A percentile compares a stretch with the other conserved stretches of the same genome.
Conservation (phyloP, 352 stramenopile species). For the Globisporangium splendens region DNA sequence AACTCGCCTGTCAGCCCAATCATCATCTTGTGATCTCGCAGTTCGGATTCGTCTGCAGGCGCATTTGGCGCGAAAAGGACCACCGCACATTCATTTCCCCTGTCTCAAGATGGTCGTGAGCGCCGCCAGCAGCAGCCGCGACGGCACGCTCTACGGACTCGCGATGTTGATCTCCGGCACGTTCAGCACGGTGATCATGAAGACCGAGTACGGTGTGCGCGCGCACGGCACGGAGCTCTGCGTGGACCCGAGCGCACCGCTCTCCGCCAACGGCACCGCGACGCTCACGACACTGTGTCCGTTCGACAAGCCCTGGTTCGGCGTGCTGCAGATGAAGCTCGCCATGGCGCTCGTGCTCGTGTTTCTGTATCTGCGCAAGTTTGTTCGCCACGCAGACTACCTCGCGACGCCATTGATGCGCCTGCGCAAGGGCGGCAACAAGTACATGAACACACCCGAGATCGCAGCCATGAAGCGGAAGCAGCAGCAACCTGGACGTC, state of each 20-base stretch:
- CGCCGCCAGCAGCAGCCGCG: conserved; percentile 18
- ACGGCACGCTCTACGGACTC: conserved; percentile 44
- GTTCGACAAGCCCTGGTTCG: conserved; percentile 87
- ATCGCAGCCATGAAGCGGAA: conserved; percentile 25
- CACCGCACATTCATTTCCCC: no score
- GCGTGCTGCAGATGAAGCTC: conserved; percentile 83
- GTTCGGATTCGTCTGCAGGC: no score
- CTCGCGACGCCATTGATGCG: conserved; percentile 64
- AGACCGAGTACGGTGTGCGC: conserved; percentile 74
- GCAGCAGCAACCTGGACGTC: conserved; percentile 29
- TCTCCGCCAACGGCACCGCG: conserved; percentile 2
- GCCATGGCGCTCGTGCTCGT: conserved; percentile 79
- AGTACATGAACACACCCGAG: conserved; percentile 56
- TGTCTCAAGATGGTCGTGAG: background rate
- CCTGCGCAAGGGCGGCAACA: conserved; percentile 57
- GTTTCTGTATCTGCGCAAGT: conserved; percentile 68
- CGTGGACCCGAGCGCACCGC: conserved; percentile 31
- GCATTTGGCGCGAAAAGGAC: background rate
- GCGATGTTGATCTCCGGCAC: conserved; percentile 80
- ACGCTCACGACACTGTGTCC: conserved; percentile 54
- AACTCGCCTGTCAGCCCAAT: no score
- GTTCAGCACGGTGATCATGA: conserved; percentile 85
- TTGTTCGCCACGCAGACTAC: conserved; percentile 47
- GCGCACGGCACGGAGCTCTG: conserved; percentile 49
- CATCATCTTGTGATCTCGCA: no score